Percentiles rank a stretch among this genome's conserved stretches.
These are phyloP conservation scores for Cichorium intybus DNA, from an alignment of 140 eudicot species.

Conservation along the genomic window DNA sequence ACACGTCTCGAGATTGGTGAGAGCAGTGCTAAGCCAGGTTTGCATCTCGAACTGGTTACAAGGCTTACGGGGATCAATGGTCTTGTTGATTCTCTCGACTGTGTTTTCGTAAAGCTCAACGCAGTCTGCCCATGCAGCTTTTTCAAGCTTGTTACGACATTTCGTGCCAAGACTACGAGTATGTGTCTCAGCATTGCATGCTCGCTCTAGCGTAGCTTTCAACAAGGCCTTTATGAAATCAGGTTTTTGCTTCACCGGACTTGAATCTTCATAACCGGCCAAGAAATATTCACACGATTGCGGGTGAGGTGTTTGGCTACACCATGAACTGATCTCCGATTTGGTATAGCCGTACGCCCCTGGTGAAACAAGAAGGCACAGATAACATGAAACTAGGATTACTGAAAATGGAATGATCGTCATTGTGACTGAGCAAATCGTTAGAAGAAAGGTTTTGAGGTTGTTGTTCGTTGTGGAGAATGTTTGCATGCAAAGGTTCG, in stretches of 20 bases:
- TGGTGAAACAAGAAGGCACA: constrained; percentile 15
- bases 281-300: constrained; percentile 32
- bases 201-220: constrained; percentile 22
- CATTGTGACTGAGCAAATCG: background rate
- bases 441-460: background rate
- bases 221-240: constrained; percentile 25
- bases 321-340: constrained; percentile 36
- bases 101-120: constrained; percentile 33
- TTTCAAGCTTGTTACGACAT: constrained; percentile 23
- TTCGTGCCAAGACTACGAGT: constrained; percentile 22
- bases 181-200: constrained; percentile 9
- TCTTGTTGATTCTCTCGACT: constrained; percentile 18
- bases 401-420: constrained; percentile 18
- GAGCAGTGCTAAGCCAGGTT: constrained; percentile 40
- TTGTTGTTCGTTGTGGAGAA: constrained; percentile 8
- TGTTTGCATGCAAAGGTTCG: constrained; percentile 25
- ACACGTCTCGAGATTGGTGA: constrained; percentile 34
- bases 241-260: constrained; percentile 5
- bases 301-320: constrained; percentile 50
- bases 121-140: constrained; percentile 37
- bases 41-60: constrained; percentile 30
- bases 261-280: background rate
- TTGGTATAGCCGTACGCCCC: constrained; percentile 17
- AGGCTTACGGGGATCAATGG: constrained; percentile 10
- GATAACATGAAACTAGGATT: constrained; percentile 25